Evolutionary conservation across 495 filamentous ascomycete species (phyloP).

Genomic region (Hypomontagnella monticulosa): DNA sequence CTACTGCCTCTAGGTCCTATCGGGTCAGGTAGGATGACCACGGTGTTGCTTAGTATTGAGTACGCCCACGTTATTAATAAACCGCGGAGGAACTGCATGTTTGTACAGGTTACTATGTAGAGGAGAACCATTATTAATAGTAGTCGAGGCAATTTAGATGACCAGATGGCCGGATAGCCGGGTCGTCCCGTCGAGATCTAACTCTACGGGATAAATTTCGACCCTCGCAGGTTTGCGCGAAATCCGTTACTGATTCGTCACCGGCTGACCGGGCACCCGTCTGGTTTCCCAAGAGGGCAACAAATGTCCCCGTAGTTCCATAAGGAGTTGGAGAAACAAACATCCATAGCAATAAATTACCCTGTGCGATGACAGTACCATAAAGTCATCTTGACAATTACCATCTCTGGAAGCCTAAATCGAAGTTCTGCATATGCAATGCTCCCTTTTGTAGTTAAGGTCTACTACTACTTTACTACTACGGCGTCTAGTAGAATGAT

Average conservation of each 20-base stretch:
- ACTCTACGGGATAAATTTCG: slow-evolving; percentile 9
- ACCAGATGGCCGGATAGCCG: slow-evolving; percentile 23
- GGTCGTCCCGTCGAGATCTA: slow-evolving; percentile 31
- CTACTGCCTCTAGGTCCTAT: slow-evolving; percentile 9
- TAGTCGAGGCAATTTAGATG: neutral
- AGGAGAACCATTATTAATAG: slow-evolving; percentile 30
- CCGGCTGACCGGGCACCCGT: slow-evolving; percentile 16
- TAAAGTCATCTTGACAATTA: slow-evolving; percentile 20
- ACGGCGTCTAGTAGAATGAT: slow-evolving; percentile 19
- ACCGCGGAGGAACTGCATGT: slow-evolving; percentile 18
- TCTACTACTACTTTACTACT: slow-evolving; percentile 1
- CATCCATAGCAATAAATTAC: slow-evolving; percentile 22
- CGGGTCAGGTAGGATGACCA: too few relatives aligned
- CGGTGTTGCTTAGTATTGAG: slow-evolving; percentile 6
- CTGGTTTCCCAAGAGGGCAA: slow-evolving; percentile 26
- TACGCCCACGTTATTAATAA: slow-evolving; percentile 25
- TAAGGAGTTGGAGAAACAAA: slow-evolving; percentile 2
- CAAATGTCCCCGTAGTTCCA: slow-evolving; percentile 11
- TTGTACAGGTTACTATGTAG: slow-evolving; percentile 3
- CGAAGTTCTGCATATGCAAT: slow-evolving; percentile 40
- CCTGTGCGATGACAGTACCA: slow-evolving; percentile 25
- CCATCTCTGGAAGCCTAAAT: slow-evolving; percentile 26
- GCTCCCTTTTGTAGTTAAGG: slow-evolving; percentile 21
- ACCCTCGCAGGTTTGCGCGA: slow-evolving; percentile 20
- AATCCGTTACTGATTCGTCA: slow-evolving; percentile 24